Evolutionary conservation across 768 basidiomycete species (phyloP).

Genomic region (Boletales sp.): DNA sequence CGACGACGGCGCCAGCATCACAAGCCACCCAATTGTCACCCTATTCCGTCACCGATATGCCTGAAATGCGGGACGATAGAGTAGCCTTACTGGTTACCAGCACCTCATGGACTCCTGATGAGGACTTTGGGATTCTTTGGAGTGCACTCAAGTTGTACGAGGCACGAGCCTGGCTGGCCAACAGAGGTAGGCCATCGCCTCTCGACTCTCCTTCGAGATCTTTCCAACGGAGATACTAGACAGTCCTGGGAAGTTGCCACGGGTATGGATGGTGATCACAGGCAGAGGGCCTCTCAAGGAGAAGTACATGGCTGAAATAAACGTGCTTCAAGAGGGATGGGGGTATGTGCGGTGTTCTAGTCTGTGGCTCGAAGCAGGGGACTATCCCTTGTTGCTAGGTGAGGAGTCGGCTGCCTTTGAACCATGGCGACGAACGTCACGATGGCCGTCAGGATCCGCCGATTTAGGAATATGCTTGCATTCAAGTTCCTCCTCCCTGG

Average conservation of each 20-base stretch:
- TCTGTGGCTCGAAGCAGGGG: conserved; percentile 83
- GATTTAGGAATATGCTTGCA: conserved; percentile 92
- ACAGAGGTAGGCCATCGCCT: conserved; percentile 8
- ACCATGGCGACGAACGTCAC: not conserved
- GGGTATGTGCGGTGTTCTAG: conserved; percentile 73
- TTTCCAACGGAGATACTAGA: conserved; percentile 8
- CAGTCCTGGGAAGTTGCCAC: conserved; percentile 49
- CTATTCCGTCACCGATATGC: conserved; percentile 29
- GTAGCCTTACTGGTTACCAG: conserved; percentile 87
- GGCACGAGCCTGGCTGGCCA: conserved; percentile 39
- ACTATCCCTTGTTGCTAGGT: conserved; percentile 89
- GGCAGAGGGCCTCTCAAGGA: conserved; percentile 82
- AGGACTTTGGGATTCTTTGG: conserved; percentile 86
- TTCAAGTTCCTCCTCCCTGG: conserved; percentile 82
- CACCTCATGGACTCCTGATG: conserved; percentile 97
- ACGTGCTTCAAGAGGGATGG: conserved; percentile 62
- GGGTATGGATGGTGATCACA: conserved; percentile 79
- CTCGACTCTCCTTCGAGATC: not conserved
- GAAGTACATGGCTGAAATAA: conserved; percentile 69
- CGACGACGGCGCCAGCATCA: conserved; percentile 26
- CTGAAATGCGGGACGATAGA: conserved; percentile 61
- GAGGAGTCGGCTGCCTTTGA: conserved; percentile 10
- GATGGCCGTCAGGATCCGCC: conserved; percentile 62
- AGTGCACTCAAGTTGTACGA: conserved; percentile 75
- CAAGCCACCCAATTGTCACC: conserved; percentile 20